Evolutionary conservation across 2,329 filamentous ascomycete genomes (phyloP).

Genomic region (Alternaria ethzedia): DNA sequence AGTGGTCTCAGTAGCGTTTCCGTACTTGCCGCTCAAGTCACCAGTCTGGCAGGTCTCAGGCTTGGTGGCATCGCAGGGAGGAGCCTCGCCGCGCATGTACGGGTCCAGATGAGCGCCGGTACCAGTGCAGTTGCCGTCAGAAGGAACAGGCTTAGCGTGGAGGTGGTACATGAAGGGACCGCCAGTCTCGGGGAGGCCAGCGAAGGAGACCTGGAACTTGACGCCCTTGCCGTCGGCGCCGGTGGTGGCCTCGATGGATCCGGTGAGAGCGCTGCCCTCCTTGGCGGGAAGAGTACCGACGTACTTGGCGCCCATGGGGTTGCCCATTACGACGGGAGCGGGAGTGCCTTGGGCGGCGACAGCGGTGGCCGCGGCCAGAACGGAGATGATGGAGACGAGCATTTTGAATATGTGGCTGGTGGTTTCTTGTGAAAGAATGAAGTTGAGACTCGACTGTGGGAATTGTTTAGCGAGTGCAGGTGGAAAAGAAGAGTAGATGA

Average conservation of each 20-base stretch:
- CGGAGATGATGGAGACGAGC: conserved; percentile 36
- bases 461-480: conserved; percentile 16
- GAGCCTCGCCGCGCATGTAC: conserved; percentile 49
- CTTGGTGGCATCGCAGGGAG: conserved; percentile 45
- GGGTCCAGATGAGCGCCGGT: conserved; percentile 53
- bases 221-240: conserved; percentile 48
- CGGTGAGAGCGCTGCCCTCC: conserved; percentile 41
- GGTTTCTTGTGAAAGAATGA: conserved; percentile 13
- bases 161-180: conserved; percentile 58
- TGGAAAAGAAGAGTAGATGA: conserved; percentile 2
- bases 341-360: conserved; percentile 36
- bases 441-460: conserved; percentile 4
- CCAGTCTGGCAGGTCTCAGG: conserved; percentile 53
- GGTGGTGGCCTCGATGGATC: conserved; percentile 43
- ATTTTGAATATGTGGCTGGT: conserved; percentile 33
- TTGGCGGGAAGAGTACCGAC: conserved; percentile 46
- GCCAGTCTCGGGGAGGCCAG: conserved; percentile 49
- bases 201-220: conserved; percentile 49
- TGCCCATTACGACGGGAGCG: conserved; percentile 46
- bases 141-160: conserved; percentile 51
- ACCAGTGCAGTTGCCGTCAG: conserved; percentile 53
- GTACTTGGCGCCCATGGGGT: conserved; percentile 50
- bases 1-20: conserved; percentile 42
- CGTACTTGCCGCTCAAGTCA: conserved; percentile 55
- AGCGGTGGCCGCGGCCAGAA: conserved; percentile 38